phyloP scores from a whole-genome alignment of 208 protist genomes.

The Wallacemonas rigidus region DNA sequence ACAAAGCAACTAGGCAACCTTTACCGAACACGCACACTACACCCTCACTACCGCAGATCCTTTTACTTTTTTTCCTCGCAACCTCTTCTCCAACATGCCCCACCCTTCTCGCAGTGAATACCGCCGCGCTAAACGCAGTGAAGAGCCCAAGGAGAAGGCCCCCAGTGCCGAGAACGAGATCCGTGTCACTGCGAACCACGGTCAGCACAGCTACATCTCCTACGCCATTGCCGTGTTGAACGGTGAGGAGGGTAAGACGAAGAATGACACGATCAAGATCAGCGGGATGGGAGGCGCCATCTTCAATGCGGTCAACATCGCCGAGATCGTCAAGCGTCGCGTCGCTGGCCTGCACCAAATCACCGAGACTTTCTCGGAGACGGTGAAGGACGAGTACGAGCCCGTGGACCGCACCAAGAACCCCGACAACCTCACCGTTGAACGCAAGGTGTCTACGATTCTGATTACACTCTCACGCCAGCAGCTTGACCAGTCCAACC shows the following conservation, averaged over 20 bases:
- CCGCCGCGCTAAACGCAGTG: constrained; percentile 59
- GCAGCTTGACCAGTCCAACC: constrained; percentile 77
- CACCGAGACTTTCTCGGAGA: constrained; percentile 80
- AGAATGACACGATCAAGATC: constrained; percentile 89
- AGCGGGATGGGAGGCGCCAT: constrained; percentile 90
- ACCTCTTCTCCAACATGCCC: constrained; percentile 31
- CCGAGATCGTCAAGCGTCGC: constrained; percentile 92
- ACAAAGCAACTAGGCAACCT: not conserved
- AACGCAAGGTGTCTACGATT: constrained; percentile 89
- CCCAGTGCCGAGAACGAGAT: constrained; percentile 87
- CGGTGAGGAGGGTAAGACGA: constrained; percentile 77
- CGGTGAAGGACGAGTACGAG: constrained; percentile 90
- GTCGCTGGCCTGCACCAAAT: constrained; percentile 92
- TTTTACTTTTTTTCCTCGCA: constrained; percentile 7
- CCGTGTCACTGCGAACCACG: constrained; percentile 75
- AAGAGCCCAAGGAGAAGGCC: constrained; percentile 56
- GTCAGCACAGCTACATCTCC: constrained; percentile 87
- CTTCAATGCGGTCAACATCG: constrained; percentile 92
- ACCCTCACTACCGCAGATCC: not conserved
- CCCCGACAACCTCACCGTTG: constrained; percentile 68
- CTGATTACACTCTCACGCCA: constrained; percentile 90
- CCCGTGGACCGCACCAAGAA: constrained; percentile 73
- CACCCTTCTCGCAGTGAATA: constrained; percentile 76
- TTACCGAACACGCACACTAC: not conserved
- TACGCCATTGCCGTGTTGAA: constrained; percentile 88